Conservation (phyloP, 768 basidiomycete genomes). For the Amanita inopinata region DNA sequence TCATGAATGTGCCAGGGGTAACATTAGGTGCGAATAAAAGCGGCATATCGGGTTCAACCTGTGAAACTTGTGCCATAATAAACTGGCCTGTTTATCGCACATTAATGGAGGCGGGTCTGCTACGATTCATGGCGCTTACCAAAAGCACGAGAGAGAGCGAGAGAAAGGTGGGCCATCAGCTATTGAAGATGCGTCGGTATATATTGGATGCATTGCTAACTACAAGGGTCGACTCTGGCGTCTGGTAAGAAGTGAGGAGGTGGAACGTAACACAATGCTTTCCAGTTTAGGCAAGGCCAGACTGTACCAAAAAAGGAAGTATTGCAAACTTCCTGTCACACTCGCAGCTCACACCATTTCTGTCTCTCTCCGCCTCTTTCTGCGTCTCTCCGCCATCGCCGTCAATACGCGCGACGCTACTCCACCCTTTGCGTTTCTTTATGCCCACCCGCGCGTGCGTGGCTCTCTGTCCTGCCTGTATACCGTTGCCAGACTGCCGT, state of each 20-base stretch:
- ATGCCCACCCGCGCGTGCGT: too few relatives aligned
- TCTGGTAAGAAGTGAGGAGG: not conserved
- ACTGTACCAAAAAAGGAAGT: not conserved
- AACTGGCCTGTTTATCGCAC: too few relatives aligned
- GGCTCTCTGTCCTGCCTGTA: not conserved
- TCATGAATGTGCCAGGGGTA: conserved; percentile 9
- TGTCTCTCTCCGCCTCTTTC: not conserved
- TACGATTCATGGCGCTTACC: too few relatives aligned
- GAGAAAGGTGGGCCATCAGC: not conserved
- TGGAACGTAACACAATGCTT: conserved; percentile 5
- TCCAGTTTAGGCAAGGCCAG: not conserved
- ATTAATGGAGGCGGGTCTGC: too few relatives aligned
- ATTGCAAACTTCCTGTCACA: not conserved
- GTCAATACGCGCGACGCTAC: too few relatives aligned
- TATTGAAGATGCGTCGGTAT: not conserved
- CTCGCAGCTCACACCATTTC: not conserved
- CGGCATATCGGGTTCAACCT: conserved; percentile 1
- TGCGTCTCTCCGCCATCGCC: not conserved
- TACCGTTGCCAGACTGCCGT: too few relatives aligned
- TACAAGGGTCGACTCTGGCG: not conserved
- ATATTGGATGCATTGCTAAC: conserved; percentile 2
- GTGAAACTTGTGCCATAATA: conserved; percentile 2
- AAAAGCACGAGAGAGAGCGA: too few relatives aligned
- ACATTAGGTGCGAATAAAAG: conserved; percentile 10
- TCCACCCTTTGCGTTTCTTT: not conserved